Evolutionary conservation across 2,329 filamentous ascomycete species (phyloP), one percentile per base, ranked within the genome.

Genomic region (Lachnellula occidentalis): DNA sequence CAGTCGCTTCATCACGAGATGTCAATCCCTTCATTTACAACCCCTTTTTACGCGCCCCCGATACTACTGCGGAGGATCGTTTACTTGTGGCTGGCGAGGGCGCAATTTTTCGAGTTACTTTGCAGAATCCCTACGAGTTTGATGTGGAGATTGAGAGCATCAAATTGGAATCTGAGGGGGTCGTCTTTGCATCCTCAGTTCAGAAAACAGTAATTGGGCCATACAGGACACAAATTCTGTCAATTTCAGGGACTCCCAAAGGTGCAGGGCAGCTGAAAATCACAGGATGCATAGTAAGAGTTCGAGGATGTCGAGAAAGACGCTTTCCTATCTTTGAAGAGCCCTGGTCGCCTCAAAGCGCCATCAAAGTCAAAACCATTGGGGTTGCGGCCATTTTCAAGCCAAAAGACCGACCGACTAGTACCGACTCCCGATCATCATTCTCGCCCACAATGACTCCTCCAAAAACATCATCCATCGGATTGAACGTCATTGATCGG

Each of bases 101-200:
- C 55, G 85, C 88, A 2, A 83, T 80, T 4, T 96, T 96, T 70
- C 81, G 82, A 62, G 79, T 97, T 31, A 91, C 88, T 1, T 75
- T 99, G 17, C 94, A 97, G 67, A 99, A 99, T 64, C 90, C 92
- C 0, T 96, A 91, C 63, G 92, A 97, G 57, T 87, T 97, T 60
- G 90, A 96, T 58, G 75, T 99, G 4, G 90, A 95, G 52, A 85
- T 99, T 34, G 91, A 97, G 67, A 86, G 83, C 51, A 79, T 99
- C 45, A 79, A 78, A 24, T 74, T 99, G 6, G 85, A 90, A 58
- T 82, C 85, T 9, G 83, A 88, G 56, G 91, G 90, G 1, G 80
- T 85, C 22, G 78, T 83, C 1, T 89, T 96, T 54, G 81, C 86
- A 51, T 85, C 87, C 0, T 72, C 80, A 6, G 73, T 79, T 14